Percentiles rank a stretch among this genome's conserved stretches.
Evolutionary conservation across 2,329 filamentous ascomycete genomes (phyloP).

Genomic region (Xylariaceae sp.): DNA sequence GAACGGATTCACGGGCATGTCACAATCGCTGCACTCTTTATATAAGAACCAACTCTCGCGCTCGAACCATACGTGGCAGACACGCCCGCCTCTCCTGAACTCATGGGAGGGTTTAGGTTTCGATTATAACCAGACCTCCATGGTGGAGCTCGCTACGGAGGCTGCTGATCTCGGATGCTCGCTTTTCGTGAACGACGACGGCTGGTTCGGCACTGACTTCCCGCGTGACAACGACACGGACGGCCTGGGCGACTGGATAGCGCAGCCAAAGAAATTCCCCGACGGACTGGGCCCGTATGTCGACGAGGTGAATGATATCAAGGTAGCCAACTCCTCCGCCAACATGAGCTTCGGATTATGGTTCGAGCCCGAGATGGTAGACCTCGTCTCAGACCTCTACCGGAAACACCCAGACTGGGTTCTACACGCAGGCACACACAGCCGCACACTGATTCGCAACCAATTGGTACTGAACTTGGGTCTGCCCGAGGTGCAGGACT

Average conservation of each 20-base stretch:
- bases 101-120: constrained; percentile 61
- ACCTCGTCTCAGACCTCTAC: constrained; percentile 56
- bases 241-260: constrained; percentile 59
- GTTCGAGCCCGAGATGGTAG: constrained; percentile 66
- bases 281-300: constrained; percentile 49
- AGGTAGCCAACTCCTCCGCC: constrained; percentile 40
- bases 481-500: constrained; percentile 56
- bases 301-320: constrained; percentile 44
- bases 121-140: constrained; percentile 50
- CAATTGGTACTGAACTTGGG: constrained; percentile 59
- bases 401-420: constrained; percentile 59
- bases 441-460: constrained; percentile 49
- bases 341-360: constrained; percentile 58
- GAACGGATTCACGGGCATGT: constrained; percentile 55
- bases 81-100: constrained; percentile 53
- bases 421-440: constrained; percentile 50
- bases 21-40: constrained; percentile 54
- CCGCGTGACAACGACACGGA: constrained; percentile 52
- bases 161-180: constrained; percentile 55
- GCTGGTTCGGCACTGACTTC: constrained; percentile 61
- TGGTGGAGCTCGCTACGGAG: constrained; percentile 50
- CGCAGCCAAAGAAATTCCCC: constrained; percentile 54
- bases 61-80: constrained; percentile 49
- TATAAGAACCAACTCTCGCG: constrained; percentile 52
- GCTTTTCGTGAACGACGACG: constrained; percentile 61